These are phyloP conservation scores for Endothia cerciana DNA, from an alignment of 2,329 filamentous ascomycete genomes.

Conservation along the genomic window DNA sequence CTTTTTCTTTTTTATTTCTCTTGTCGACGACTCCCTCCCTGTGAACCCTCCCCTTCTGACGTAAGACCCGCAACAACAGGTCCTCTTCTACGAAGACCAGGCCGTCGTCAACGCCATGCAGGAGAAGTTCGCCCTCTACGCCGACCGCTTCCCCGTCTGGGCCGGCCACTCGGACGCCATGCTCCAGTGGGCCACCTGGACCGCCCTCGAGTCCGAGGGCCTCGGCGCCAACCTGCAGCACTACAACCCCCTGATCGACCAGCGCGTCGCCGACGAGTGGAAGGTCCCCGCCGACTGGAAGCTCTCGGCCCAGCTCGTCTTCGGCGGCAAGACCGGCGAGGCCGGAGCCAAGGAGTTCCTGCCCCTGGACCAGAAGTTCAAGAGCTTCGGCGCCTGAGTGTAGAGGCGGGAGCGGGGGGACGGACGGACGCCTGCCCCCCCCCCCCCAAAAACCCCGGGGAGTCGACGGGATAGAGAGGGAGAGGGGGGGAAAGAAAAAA, in stretches of 20 bases:
- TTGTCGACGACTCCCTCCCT: too few relatives aligned
- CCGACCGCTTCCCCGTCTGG: conserved; percentile 80
- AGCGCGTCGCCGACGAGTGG: conserved; percentile 71
- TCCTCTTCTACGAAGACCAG: conserved; percentile 87
- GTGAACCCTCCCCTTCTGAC: too few relatives aligned
- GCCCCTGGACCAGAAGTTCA: conserved; percentile 68
- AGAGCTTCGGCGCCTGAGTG: conserved; percentile 60
- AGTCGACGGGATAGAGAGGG: background rate
- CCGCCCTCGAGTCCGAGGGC: conserved; percentile 79
- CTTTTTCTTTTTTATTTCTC: too few relatives aligned
- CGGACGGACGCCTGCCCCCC: too few relatives aligned
- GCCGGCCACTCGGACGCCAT: conserved; percentile 78
- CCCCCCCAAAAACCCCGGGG: too few relatives aligned
- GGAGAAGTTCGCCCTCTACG: conserved; percentile 72
- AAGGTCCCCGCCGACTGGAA: conserved; percentile 73
- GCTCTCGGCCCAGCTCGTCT: conserved; percentile 82
- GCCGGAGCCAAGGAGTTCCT: conserved; percentile 66
- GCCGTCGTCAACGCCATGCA: conserved; percentile 67
- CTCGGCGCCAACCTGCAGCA: conserved; percentile 90
- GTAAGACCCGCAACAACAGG: conserved; percentile 45
- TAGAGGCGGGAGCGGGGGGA: too few relatives aligned
- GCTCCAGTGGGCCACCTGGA: conserved; percentile 81
- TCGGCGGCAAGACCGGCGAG: conserved; percentile 66
- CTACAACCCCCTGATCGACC: conserved; percentile 86
- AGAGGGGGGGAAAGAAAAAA: background rate